Percentiles rank a stretch among this genome's conserved stretches.
These are phyloP conservation scores for Tagetes patula DNA, from an alignment of 129 eudicot species.

Conservation along the genomic window DNA sequence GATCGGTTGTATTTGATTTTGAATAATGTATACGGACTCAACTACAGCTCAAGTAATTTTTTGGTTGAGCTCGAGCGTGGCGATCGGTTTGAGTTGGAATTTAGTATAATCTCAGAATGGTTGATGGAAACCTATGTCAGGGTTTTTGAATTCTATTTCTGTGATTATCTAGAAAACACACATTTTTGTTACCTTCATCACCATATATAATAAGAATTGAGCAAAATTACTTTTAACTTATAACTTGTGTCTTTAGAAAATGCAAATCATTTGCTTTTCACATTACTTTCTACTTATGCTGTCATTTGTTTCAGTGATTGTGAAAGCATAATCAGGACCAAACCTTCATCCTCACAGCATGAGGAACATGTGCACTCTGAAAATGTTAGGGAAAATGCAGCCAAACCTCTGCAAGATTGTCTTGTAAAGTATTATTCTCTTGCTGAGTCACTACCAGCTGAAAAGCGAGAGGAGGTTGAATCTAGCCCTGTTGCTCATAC, in stretches of 20 bases:
- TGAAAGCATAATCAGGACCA: neutral
- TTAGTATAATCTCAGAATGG: neutral
- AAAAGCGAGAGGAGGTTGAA: slow-evolving; percentile 56
- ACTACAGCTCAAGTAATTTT: neutral
- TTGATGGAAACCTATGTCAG: neutral
- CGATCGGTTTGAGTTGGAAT: neutral
- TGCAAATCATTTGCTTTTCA: neutral
- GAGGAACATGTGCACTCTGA: slow-evolving; percentile 26
- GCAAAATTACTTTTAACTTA: neutral
- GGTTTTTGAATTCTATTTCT: neutral
- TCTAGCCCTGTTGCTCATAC: neutral
- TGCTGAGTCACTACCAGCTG: slow-evolving; percentile 50
- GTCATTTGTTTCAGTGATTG: neutral
- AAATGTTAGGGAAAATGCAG: slow-evolving; percentile 56
- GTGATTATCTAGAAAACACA: neutral
- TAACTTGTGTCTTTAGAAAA: neutral
- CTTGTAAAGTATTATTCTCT: slow-evolving; percentile 42
- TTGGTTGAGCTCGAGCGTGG: too few species aligned
- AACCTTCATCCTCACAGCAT: neutral
- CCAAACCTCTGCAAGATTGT: slow-evolving; percentile 38
- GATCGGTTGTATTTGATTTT: neutral
- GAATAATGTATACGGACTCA: neutral
- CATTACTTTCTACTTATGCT: neutral
- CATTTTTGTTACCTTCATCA: neutral
- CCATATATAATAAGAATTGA: neutral